A percentile compares a stretch with the other conserved stretches of the same genome.
These are phyloP conservation scores for Sporothrix mexicana DNA, from an alignment of 2,329 filamentous ascomycete genomes.

Conservation along the genomic window DNA sequence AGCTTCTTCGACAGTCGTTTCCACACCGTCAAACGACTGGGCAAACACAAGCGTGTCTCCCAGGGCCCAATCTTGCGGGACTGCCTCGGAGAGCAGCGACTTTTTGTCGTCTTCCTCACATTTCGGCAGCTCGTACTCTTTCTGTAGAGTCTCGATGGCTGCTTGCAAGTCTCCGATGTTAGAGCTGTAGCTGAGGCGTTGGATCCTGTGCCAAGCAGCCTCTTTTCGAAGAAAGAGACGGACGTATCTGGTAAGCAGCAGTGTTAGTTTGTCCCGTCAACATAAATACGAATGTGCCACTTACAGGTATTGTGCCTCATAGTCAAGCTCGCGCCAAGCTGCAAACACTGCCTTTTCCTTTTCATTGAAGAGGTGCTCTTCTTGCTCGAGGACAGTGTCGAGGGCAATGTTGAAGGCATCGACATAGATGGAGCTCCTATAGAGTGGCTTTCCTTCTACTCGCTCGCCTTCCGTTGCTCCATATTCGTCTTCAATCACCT, in stretches of 20 bases:
- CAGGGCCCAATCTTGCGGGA: constrained; percentile 54
- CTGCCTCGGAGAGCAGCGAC: background rate
- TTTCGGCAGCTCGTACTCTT: constrained; percentile 59
- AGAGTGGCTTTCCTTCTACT: constrained; percentile 71
- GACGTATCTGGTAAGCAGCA: constrained; percentile 78
- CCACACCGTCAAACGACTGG: constrained; percentile 74
- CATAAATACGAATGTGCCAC: constrained; percentile 41
- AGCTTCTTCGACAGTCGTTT: constrained; percentile 81
- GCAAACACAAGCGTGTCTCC: constrained; percentile 74
- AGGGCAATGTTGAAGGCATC: constrained; percentile 95
- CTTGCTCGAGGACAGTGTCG: constrained; percentile 86
- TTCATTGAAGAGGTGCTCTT: constrained; percentile 83
- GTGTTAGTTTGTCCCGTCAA: background rate
- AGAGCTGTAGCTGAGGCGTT: constrained; percentile 76
- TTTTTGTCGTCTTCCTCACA: background rate
- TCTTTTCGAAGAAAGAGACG: constrained; percentile 92
- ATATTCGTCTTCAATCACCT: constrained; percentile 23
- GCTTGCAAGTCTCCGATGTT: constrained; percentile 77
- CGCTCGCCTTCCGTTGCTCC: background rate
- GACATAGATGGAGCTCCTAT: constrained; percentile 89
- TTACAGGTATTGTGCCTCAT: constrained; percentile 90
- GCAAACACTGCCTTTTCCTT: constrained; percentile 78
- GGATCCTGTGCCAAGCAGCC: constrained; percentile 85
- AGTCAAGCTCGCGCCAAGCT: constrained; percentile 74
- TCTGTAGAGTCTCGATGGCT: constrained; percentile 71